Conservation (phyloP, 148 eudicot species). For the Silene uniflora region DNA sequence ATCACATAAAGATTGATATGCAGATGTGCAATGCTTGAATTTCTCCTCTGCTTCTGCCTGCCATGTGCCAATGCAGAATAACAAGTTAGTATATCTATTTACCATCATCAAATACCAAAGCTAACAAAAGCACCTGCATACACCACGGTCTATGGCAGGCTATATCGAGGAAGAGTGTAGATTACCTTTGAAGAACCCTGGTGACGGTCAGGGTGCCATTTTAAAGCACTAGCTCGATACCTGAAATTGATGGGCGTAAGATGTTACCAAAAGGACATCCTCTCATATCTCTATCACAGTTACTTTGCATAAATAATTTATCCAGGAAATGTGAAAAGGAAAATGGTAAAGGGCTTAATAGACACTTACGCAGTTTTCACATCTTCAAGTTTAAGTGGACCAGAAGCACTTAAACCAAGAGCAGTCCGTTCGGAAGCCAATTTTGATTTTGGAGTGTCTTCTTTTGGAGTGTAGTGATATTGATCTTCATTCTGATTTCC, state of each 20-base stretch:
- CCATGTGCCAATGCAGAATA: conserved; percentile 25
- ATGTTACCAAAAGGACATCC: not conserved
- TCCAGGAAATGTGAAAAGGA: not conserved
- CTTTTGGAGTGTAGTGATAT: conserved; percentile 39
- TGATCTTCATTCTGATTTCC: conserved; percentile 43
- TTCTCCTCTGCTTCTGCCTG: conserved; percentile 90
- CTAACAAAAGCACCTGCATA: not conserved
- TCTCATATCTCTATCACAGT: not conserved
- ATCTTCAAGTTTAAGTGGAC: conserved; percentile 78
- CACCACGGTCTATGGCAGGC: not conserved
- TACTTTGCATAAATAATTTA: not conserved
- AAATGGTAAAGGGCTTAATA: not conserved
- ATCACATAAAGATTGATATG: conserved; percentile 82
- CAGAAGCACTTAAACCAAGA: conserved; percentile 74
- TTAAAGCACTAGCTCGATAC: conserved; percentile 81
- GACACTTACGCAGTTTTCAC: conserved; percentile 81
- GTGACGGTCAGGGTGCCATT: conserved; percentile 99
- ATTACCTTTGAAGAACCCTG: conserved; percentile 78
- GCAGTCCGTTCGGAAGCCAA: conserved; percentile 51
- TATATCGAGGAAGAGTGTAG: not conserved
- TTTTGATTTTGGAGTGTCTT: conserved; percentile 33
- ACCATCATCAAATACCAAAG: not conserved
- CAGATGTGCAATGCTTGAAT: conserved; percentile 87
- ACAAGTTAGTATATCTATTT: not conserved
- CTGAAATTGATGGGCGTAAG: conserved; percentile 35